Conservation (phyloP, 2,329 filamentous ascomycete species). For the Colletotrichum sublineola region DNA sequence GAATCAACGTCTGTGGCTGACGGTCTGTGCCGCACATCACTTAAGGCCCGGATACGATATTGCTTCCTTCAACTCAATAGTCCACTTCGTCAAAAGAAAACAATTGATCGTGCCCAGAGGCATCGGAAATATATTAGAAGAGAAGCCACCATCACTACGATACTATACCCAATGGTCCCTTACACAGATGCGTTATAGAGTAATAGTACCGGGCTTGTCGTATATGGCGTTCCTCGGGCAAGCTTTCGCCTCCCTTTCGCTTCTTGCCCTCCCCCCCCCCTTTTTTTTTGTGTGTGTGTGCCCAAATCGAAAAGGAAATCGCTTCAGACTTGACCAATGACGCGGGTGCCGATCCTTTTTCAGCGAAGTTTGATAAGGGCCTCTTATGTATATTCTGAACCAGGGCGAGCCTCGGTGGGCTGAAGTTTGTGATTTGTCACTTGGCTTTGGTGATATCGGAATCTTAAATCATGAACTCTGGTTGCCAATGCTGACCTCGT, state of each 20-base stretch:
- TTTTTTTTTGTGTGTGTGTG: background rate
- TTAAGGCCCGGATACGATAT: background rate
- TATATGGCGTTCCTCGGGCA: background rate
- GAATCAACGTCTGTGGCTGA: background rate
- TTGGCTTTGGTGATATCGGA: background rate
- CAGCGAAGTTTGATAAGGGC: background rate
- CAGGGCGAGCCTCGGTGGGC: background rate
- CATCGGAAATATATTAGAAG: background rate
- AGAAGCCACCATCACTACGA: background rate
- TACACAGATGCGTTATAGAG: too few species aligned
- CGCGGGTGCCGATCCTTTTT: background rate
- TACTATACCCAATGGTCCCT: background rate
- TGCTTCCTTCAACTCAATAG: background rate
- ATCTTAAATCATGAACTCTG: background rate
- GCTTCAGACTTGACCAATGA: background rate
- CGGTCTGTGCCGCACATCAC: background rate
- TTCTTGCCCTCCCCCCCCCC: too few species aligned
- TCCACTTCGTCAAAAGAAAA: background rate
- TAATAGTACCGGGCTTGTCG: background rate
- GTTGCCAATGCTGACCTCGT: background rate
- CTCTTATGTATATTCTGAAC: background rate
- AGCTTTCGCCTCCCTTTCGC: background rate
- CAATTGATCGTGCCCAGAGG: too few species aligned
- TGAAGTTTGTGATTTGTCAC: slow-evolving; percentile 5
- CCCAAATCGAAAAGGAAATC: background rate